A percentile compares a stretch with the other conserved stretches of the same genome.
Conservation (phyloP, 2,329 filamentous ascomycete genomes). For the Aureobasidium sp. region DNA sequence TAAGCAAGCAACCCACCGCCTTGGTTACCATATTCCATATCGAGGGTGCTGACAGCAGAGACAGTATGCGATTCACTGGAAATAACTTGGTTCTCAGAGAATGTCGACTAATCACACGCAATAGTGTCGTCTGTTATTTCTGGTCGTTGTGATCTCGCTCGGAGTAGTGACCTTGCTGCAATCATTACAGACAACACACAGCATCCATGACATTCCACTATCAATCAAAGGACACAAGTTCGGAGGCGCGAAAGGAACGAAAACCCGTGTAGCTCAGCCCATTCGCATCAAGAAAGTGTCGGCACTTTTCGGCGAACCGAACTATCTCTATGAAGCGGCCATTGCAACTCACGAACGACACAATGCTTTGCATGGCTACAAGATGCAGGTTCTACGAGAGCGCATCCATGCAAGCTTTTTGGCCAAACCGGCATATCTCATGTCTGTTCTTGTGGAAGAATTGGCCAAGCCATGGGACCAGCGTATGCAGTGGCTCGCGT, state of each 20-base stretch:
- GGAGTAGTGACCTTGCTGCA: constrained; percentile 1
- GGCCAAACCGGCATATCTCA: constrained; percentile 24
- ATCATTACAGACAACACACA: neutral
- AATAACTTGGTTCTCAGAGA: neutral
- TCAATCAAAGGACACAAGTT: neutral
- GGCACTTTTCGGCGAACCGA: constrained; percentile 29
- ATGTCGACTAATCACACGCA: neutral
- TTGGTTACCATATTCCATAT: neutral
- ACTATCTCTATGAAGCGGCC: constrained; percentile 31
- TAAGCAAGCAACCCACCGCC: neutral
- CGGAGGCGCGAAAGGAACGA: neutral
- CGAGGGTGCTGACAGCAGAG: neutral
- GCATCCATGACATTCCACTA: neutral
- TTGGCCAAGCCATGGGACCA: constrained; percentile 23
- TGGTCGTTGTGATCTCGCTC: neutral
- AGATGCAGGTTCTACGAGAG: constrained; percentile 30
- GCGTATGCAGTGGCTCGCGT: constrained; percentile 29
- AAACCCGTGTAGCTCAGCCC: neutral
- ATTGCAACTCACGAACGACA: constrained; percentile 31
- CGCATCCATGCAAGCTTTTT: constrained; percentile 21
- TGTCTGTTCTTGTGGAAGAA: constrained; percentile 25
- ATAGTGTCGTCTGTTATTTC: constrained; percentile 1
- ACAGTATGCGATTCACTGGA: neutral
- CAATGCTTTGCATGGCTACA: constrained; percentile 30
- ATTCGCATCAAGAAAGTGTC: constrained; percentile 28